Evolutionary conservation across 805 yeast species (phyloP).

Genomic region (Myxozyma melibiosi): DNA sequence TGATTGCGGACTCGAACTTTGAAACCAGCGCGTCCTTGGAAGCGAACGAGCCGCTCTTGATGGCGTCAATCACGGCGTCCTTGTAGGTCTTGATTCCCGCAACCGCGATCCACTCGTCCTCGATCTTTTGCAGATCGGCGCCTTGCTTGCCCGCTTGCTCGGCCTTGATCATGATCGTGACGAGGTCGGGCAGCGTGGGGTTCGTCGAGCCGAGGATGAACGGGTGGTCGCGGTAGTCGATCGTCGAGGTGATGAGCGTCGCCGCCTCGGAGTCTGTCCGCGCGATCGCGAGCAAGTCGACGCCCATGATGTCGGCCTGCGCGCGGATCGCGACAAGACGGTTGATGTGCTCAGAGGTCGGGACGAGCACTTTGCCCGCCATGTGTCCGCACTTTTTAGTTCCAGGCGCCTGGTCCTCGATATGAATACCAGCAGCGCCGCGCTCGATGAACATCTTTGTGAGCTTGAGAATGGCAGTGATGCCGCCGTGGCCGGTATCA

Average conservation of each 20-base stretch:
- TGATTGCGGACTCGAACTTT: constrained; percentile 54
- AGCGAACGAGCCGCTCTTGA: constrained; percentile 58
- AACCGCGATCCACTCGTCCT: constrained; percentile 74
- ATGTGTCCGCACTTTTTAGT: constrained; percentile 98
- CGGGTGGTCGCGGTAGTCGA: constrained; percentile 92
- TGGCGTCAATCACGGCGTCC: constrained; percentile 86
- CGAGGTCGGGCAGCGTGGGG: constrained; percentile 72
- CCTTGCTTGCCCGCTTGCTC: constrained; percentile 75
- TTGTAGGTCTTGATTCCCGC: constrained; percentile 88
- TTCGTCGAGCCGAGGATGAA: constrained; percentile 89
- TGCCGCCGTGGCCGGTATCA: constrained; percentile 99
- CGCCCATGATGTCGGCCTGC: constrained; percentile 89
- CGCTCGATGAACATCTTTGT: constrained; percentile 95
- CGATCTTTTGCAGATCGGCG: constrained; percentile 67
- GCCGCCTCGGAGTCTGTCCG: constrained; percentile 99
- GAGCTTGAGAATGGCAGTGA: constrained; percentile 92
- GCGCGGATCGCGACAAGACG: constrained; percentile 92
- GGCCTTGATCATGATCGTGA: constrained; percentile 78
- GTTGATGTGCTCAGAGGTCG: constrained; percentile 96
- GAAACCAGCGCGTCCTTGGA: constrained; percentile 66
- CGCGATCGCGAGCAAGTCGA: constrained; percentile 84
- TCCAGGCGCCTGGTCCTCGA: constrained; percentile 99
- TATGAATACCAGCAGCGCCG: constrained; percentile 98
- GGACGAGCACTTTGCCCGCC: constrained; percentile 98
- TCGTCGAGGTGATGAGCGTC: constrained; percentile 88